Conservation (phyloP, 768 basidiomycete species). For the Mrakia frigida region DNA sequence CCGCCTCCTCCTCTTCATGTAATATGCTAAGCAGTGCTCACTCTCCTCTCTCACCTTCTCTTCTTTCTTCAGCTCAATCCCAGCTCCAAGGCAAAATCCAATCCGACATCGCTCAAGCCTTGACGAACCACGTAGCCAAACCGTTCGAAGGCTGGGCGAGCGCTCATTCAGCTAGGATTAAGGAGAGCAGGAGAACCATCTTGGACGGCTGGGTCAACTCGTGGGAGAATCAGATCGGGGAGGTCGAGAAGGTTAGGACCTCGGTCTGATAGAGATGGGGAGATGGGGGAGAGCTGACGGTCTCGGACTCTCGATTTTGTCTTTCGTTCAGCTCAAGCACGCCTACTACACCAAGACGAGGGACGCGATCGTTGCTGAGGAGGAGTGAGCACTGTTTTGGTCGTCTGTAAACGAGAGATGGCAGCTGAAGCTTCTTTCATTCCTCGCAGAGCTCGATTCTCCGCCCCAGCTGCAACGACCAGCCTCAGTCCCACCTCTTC, state of each 20-base stretch:
- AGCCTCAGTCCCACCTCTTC: background rate
- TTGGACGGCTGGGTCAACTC: constrained; percentile 26
- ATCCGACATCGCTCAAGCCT: constrained; percentile 7
- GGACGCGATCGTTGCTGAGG: constrained; percentile 20
- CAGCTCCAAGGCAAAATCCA: constrained; percentile 18
- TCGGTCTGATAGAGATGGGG: background rate
- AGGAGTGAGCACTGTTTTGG: background rate
- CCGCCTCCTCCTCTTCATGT: background rate
- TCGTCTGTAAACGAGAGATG: no score
- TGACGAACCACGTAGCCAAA: constrained; percentile 16
- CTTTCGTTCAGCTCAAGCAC: constrained; percentile 4
- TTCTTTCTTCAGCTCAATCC: background rate
- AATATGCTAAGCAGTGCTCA: constrained; percentile 4
- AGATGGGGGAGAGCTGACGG: background rate
- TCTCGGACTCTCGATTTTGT: background rate
- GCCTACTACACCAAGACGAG: constrained; percentile 15
- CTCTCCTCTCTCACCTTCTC: background rate
- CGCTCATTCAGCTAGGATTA: constrained; percentile 17
- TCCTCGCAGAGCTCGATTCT: constrained; percentile 22
- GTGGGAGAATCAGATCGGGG: constrained; percentile 22
- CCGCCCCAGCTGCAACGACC: background rate
- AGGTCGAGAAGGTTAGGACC: constrained; percentile 13
- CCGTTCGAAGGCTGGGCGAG: constrained; percentile 28
- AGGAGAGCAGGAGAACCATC: constrained; percentile 17
- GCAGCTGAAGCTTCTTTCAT: background rate